These are phyloP conservation scores for Dentipellis fragilis DNA, from an alignment of 768 basidiomycete genomes.

Conservation along the genomic window DNA sequence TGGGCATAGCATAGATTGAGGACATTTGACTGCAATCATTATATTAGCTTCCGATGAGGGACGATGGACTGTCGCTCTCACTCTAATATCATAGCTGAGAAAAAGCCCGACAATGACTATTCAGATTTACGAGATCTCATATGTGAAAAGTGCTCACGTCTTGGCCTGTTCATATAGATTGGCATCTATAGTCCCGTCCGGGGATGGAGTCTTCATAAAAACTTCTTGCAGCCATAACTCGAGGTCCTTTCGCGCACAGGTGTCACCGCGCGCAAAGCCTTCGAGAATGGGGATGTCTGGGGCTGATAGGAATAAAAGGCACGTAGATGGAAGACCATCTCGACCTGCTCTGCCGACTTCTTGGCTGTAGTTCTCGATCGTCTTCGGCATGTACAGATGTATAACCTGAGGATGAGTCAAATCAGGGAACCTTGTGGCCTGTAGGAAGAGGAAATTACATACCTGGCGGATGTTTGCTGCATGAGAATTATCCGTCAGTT, in stretches of 20 bases:
- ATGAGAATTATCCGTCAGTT: too few relatives aligned
- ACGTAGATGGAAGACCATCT: constrained; percentile 32
- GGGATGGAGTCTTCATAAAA: constrained; percentile 22
- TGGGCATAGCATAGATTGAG: constrained; percentile 35
- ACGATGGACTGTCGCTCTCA: constrained; percentile 10
- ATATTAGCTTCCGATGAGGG: neutral
- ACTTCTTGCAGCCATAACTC: constrained; percentile 33
- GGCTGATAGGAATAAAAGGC: constrained; percentile 34
- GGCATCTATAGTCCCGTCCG: constrained; percentile 30
- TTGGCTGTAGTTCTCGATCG: constrained; percentile 35
- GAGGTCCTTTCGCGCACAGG: constrained; percentile 28
- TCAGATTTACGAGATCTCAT: neutral
- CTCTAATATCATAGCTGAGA: constrained; percentile 30
- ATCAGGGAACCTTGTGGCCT: neutral
- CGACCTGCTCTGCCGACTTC: constrained; percentile 36
- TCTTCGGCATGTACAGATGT: constrained; percentile 34
- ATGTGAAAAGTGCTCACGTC: constrained; percentile 18
- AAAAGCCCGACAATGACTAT: neutral
- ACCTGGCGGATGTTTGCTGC: constrained; percentile 27
- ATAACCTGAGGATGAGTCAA: constrained; percentile 21
- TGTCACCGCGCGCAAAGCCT: constrained; percentile 39
- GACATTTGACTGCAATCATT: constrained; percentile 24
- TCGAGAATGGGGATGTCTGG: constrained; percentile 36
- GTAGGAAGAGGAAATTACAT: neutral
- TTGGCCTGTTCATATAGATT: constrained; percentile 31